These are phyloP conservation scores for Kregervanrija pseudodelftensis DNA, from an alignment of 805 yeast genomes.

Conservation along the genomic window DNA sequence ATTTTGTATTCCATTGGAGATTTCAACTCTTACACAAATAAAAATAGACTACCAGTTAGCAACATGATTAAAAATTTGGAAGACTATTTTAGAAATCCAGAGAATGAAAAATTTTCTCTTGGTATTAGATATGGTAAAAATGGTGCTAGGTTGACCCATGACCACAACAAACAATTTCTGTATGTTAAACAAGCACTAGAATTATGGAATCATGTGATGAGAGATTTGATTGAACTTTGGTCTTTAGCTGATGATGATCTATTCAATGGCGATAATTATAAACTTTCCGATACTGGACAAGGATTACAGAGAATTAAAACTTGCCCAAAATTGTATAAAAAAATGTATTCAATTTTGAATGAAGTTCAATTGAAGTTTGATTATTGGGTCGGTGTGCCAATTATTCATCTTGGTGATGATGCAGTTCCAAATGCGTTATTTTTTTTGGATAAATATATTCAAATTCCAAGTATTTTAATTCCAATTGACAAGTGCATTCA, in stretches of 20 bases:
- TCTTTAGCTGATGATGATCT: slow-evolving; percentile 68
- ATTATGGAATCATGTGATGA: slow-evolving; percentile 70
- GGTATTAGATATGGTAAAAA: slow-evolving; percentile 60
- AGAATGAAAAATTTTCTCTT: slow-evolving; percentile 33
- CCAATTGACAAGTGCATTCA: slow-evolving; percentile 59
- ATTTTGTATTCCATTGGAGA: slow-evolving; percentile 74
- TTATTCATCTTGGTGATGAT: slow-evolving; percentile 74
- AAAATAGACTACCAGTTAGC: slow-evolving; percentile 61
- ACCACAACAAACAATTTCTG: slow-evolving; percentile 63
- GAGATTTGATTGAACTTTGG: slow-evolving; percentile 76
- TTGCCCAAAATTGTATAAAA: slow-evolving; percentile 61
- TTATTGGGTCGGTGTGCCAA: slow-evolving; percentile 75
- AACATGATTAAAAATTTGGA: slow-evolving; percentile 53
- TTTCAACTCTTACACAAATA: slow-evolving; percentile 62
- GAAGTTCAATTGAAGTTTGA: slow-evolving; percentile 58
- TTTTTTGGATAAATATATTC: slow-evolving; percentile 72
- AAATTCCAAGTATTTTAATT: slow-evolving; percentile 68
- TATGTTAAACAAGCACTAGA: slow-evolving; percentile 70
- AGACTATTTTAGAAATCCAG: slow-evolving; percentile 30
- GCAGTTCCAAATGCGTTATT: slow-evolving; percentile 80
- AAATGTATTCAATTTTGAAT: slow-evolving; percentile 62
- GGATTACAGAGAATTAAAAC: slow-evolving; percentile 72
- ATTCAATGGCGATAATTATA: slow-evolving; percentile 48
- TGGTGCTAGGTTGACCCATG: slow-evolving; percentile 70
- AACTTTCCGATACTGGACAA: slow-evolving; percentile 68